Percentiles rank a stretch among this genome's conserved stretches.
Evolutionary conservation across 495 filamentous ascomycete species (phyloP).

Genomic region (Aspergillus taichungensis): DNA sequence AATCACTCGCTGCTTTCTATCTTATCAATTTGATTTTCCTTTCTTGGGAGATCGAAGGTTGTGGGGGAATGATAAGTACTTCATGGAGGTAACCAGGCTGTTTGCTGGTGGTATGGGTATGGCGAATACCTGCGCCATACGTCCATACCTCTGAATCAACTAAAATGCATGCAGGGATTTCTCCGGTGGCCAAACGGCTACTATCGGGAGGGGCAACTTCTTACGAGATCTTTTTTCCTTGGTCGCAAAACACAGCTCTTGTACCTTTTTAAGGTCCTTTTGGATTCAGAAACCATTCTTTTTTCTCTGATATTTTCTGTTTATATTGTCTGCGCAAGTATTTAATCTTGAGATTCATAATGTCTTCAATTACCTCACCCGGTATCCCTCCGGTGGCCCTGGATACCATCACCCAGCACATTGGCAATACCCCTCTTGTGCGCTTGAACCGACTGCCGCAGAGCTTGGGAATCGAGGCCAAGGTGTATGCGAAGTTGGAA

Average conservation of each 20-base stretch:
- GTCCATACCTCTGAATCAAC: too few species aligned
- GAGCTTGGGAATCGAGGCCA: constrained; percentile 76
- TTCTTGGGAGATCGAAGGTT: too few species aligned
- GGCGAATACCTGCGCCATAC: too few species aligned
- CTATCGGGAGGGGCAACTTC: constrained; percentile 7
- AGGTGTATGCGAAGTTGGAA: constrained; percentile 92
- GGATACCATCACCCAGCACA: constrained; percentile 56
- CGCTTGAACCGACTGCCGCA: constrained; percentile 86
- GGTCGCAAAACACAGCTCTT: not conserved
- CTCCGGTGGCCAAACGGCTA: constrained; percentile 3
- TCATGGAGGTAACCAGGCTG: too few species aligned
- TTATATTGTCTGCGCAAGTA: not conserved
- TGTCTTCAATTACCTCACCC: constrained; percentile 42
- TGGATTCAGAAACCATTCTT: not conserved
- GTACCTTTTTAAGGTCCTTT: too few species aligned
- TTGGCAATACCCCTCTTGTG: constrained; percentile 93
- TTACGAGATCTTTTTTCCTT: constrained; percentile 9
- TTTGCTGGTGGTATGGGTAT: too few species aligned
- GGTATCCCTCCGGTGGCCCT: constrained; percentile 49
- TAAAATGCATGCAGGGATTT: too few species aligned
- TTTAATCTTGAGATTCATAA: constrained; percentile 11
- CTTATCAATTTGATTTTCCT: too few species aligned
- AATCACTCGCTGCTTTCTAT: too few species aligned
- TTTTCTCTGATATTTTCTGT: not conserved
- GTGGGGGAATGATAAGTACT: too few species aligned